A percentile compares a stretch with the other conserved stretches of the same genome.
Evolutionary conservation across 371 early-diverging fungal species (phyloP).

Genomic region (Zopfochytrium polystomum): DNA sequence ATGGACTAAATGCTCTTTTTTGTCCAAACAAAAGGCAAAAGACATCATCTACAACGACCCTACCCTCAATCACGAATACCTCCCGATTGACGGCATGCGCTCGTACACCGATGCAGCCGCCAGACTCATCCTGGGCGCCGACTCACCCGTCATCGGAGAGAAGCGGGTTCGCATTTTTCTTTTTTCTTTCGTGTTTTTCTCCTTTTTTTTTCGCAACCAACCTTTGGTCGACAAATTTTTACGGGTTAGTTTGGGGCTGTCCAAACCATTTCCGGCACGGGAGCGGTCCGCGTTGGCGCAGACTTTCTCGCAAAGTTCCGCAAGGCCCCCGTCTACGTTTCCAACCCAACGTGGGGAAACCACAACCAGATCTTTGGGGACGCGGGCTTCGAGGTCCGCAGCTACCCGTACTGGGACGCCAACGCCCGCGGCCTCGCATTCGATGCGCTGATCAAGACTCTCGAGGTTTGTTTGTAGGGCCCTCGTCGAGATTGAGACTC

Average conservation of each 20-base stretch:
- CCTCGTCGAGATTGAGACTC: background rate
- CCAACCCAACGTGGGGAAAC: slow-evolving; percentile 97
- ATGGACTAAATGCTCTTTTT: background rate
- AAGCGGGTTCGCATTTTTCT: slow-evolving; percentile 62
- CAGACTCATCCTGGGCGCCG: slow-evolving; percentile 75
- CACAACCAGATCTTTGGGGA: slow-evolving; percentile 83
- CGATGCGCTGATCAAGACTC: slow-evolving; percentile 64
- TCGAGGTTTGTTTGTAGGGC: slow-evolving; percentile 50
- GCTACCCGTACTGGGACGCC: slow-evolving; percentile 88
- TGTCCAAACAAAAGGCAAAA: slow-evolving; percentile 63
- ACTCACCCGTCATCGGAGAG: slow-evolving; percentile 71
- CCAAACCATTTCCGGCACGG: slow-evolving; percentile 94
- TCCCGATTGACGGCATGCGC: slow-evolving; percentile 79
- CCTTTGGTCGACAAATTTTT: too few relatives aligned
- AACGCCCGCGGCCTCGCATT: slow-evolving; percentile 74
- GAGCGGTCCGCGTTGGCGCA: slow-evolving; percentile 84
- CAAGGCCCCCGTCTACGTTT: slow-evolving; percentile 72
- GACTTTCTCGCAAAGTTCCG: slow-evolving; percentile 75
- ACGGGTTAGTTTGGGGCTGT: too few relatives aligned
- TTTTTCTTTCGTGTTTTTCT: too few relatives aligned
- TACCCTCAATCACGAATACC: slow-evolving; percentile 87
- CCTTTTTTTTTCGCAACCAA: too few relatives aligned
- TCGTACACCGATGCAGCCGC: slow-evolving; percentile 74
- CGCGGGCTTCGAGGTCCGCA: slow-evolving; percentile 73
- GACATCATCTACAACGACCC: slow-evolving; percentile 66